Evolutionary conservation across 2,329 filamentous ascomycete species (phyloP).

Genomic region (Gaeumannomyces tritici): DNA sequence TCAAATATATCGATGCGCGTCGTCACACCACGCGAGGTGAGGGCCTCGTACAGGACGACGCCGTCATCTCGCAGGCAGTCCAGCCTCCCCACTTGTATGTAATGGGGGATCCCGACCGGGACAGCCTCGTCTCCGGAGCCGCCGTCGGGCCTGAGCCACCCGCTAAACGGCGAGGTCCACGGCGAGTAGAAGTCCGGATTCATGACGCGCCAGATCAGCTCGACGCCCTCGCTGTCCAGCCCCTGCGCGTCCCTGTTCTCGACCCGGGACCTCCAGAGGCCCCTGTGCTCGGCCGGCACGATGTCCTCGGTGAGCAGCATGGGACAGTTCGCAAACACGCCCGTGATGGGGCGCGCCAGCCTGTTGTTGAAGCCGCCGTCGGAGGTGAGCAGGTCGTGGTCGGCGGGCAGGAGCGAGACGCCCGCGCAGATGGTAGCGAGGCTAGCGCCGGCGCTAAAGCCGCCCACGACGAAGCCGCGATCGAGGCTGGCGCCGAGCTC

Average conservation of each 20-base stretch:
- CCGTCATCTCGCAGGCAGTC: slow-evolving; percentile 8
- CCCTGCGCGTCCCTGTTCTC: slow-evolving; percentile 4
- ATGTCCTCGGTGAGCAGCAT: slow-evolving; percentile 4
- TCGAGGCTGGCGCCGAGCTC: slow-evolving; percentile 8
- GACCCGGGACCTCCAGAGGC: slow-evolving; percentile 6
- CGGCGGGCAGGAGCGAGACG: slow-evolving; percentile 13
- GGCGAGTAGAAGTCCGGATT: slow-evolving; percentile 4
- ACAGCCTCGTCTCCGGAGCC: no score
- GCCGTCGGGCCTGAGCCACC: neutral
- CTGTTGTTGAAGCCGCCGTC: neutral
- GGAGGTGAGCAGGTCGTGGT: neutral
- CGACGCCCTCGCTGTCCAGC: neutral
- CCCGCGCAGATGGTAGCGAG: slow-evolving; percentile 14
- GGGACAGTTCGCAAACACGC: slow-evolving; percentile 2
- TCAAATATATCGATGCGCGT: neutral
- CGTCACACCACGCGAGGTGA: slow-evolving; percentile 3
- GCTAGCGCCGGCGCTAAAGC: slow-evolving; percentile 11
- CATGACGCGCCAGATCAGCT: slow-evolving; percentile 1
- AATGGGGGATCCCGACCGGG: neutral
- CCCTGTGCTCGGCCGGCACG: slow-evolving; percentile 2
- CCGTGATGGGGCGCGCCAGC: slow-evolving; percentile 6
- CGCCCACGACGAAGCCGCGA: slow-evolving; percentile 8
- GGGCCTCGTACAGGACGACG: slow-evolving; percentile 1
- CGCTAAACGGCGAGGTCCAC: slow-evolving; percentile 6
- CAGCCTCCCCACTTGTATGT: slow-evolving; percentile 5